Base-by-base conservation (phyloP, 2,329 filamentous ascomycete genomes). In the Geoglossum cookeanum region DNA sequence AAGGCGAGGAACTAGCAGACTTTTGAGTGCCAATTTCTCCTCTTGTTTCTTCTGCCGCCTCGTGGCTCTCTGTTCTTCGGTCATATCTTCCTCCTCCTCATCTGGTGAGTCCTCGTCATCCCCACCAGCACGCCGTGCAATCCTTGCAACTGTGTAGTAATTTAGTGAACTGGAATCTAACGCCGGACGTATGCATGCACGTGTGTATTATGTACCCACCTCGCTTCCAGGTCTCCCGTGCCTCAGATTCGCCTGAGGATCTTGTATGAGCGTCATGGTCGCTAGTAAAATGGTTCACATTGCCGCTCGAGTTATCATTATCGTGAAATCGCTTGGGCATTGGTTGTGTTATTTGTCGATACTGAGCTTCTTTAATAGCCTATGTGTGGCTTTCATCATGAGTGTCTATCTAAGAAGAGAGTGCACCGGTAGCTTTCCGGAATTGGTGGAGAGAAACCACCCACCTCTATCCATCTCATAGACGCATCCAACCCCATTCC, bases 171-270 rank as follows among this genome's bases (percentile, higher is more conserved):
- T 37, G 7, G 37, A 9, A 35, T 37, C 9, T 17, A 13, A 4
- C 30, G 32, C 4, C 49, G 22, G 22, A 22, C 22, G 22, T 22
- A 22, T 22, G 22, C 22, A 22, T 22, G 22, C 11, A 35, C 13
- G 22, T n/a, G 11, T 3, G 30, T 30, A 53, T 15, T 8, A 37
- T 15, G 5, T 45, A 52, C 8, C 13, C 6, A 53, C 49, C 49
- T 32, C 85, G 85, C 63, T 81, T 82, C 89, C 89, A 95, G 58
- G 87, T 84, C 58, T 78, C 73, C 45, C 78, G 76, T 13, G 85
- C 84, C 35, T 69, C 67, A 11, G 68, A 65, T 8, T 68, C 66
- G 27, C 44, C 33, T n/a, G 49, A 53, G 35, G 30, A 60, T 55
- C 39, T 64, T 47, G 56, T 61, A 48, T 52, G 59, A 45, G 57